Conservation (phyloP, 1,284 basidiomycete genomes). For the Sutorius eximius region DNA sequence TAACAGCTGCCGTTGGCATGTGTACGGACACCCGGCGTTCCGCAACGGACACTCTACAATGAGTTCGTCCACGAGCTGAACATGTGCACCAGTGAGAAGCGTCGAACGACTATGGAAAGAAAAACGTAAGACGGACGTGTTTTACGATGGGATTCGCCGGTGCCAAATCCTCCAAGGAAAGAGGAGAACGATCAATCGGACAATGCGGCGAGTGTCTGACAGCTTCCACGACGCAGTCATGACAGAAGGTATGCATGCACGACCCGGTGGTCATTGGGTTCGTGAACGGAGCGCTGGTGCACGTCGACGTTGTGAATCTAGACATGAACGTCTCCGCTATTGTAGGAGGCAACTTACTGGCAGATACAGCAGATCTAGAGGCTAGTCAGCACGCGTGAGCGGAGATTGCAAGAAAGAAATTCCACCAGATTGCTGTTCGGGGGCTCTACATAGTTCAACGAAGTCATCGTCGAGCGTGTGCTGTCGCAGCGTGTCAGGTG, state of each 20-base stretch:
- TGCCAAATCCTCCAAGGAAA: slow-evolving; percentile 51
- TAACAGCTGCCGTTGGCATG: slow-evolving; percentile 71
- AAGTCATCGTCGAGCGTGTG: slow-evolving; percentile 24
- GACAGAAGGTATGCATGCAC: slow-evolving; percentile 84
- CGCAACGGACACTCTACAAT: slow-evolving; percentile 69
- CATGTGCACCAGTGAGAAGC: slow-evolving; percentile 19
- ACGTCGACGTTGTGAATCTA: slow-evolving; percentile 2
- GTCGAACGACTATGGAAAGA: slow-evolving; percentile 11
- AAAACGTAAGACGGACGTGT: slow-evolving; percentile 52
- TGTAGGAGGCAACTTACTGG: slow-evolving; percentile 47
- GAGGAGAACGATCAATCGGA: slow-evolving; percentile 77
- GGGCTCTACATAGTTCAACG: slow-evolving; percentile 49
- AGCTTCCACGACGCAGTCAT: slow-evolving; percentile 69
- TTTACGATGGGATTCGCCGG: slow-evolving; percentile 71
- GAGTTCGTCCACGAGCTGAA: slow-evolving; percentile 82
- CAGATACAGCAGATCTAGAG: slow-evolving; percentile 80
- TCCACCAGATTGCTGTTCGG: slow-evolving; percentile 62
- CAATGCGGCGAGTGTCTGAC: slow-evolving; percentile 65
- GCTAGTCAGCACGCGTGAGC: slow-evolving; percentile 6
- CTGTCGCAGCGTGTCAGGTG: slow-evolving; percentile 2
- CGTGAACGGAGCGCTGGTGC: slow-evolving; percentile 63
- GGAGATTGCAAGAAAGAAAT: neutral
- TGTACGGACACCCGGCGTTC: slow-evolving; percentile 58
- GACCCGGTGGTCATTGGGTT: slow-evolving; percentile 71
- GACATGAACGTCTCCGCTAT: neutral